Conservation (phyloP, 2,329 filamentous ascomycete genomes). For the Escovopsis weberi region DNA sequence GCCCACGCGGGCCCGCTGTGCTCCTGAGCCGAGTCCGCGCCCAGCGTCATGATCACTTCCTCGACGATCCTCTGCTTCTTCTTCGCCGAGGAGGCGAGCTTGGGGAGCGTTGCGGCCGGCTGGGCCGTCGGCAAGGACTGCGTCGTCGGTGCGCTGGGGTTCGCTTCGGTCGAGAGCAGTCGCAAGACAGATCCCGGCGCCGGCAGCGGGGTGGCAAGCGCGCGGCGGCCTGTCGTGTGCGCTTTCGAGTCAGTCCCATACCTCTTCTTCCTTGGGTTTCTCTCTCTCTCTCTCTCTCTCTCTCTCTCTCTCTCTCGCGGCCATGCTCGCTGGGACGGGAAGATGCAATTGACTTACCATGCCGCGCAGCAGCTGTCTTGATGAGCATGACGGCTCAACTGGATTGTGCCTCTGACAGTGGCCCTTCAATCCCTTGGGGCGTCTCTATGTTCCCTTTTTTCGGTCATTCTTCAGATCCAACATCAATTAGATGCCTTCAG, state of each 20-base stretch:
- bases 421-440: too few relatives aligned
- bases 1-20: slow-evolving; percentile 21
- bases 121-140: slow-evolving; percentile 11
- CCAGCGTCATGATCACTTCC: slow-evolving; percentile 20
- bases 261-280: too few relatives aligned
- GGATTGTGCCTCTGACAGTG: slow-evolving; percentile 5
- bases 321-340: too few relatives aligned
- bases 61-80: slow-evolving; percentile 21
- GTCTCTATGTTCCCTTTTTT: not conserved
- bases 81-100: slow-evolving; percentile 12
- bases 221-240: slow-evolving; percentile 32
- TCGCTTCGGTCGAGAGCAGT: slow-evolving; percentile 19
- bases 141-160: slow-evolving; percentile 4
- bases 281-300: too few relatives aligned
- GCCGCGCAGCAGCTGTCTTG: slow-evolving; percentile 38
- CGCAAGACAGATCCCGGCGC: slow-evolving; percentile 14
- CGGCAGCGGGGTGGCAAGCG: slow-evolving; percentile 30
- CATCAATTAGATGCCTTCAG: slow-evolving; percentile 4
- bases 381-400: slow-evolving; percentile 34
- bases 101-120: slow-evolving; percentile 8
- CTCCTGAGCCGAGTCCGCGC: slow-evolving; percentile 19
- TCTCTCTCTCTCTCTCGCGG: too few relatives aligned
- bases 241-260: not conserved
- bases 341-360: slow-evolving; percentile 27
- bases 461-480: slow-evolving; percentile 13